Conservation (phyloP, 371 early-diverging fungal species). For the Gilbertella persicaria region DNA sequence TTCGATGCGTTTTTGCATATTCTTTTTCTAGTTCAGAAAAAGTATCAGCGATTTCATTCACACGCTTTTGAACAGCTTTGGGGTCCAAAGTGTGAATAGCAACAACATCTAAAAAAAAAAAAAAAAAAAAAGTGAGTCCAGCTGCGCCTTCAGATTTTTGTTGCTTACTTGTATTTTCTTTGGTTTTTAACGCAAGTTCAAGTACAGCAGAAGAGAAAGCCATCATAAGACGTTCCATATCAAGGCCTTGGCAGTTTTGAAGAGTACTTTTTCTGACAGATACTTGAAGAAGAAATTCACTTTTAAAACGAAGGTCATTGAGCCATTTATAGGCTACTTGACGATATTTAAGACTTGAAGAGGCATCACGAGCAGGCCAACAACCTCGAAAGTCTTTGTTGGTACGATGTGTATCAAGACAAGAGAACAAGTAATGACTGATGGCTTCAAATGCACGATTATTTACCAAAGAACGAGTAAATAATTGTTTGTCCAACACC, state of each 20-base stretch:
- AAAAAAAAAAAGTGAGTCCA: too few relatives aligned
- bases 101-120: too few relatives aligned
- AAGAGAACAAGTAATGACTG: constrained; percentile 36
- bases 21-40: too few relatives aligned
- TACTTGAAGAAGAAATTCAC: constrained; percentile 20
- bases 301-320: constrained; percentile 29
- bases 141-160: too few relatives aligned
- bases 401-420: constrained; percentile 24
- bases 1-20: too few relatives aligned
- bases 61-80: too few relatives aligned
- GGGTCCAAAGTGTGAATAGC: too few relatives aligned
- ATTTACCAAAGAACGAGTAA: constrained; percentile 9
- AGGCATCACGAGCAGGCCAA: constrained; percentile 42
- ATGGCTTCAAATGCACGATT: constrained; percentile 34
- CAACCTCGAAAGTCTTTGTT: constrained; percentile 22
- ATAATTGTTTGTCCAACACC: constrained; percentile 24
- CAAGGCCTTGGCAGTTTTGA: constrained; percentile 43
- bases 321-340: constrained; percentile 36
- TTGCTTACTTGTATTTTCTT: too few relatives aligned
- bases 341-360: constrained; percentile 38
- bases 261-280: constrained; percentile 38
- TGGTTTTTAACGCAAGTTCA: constrained; percentile 13
- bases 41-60: too few relatives aligned
- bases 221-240: constrained; percentile 32
- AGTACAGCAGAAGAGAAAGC: constrained; percentile 30